Evolutionary conservation across 805 yeast genomes (phyloP), one percentile per base, ranked within the genome.

Genomic region (Suhomyces vadensis): DNA sequence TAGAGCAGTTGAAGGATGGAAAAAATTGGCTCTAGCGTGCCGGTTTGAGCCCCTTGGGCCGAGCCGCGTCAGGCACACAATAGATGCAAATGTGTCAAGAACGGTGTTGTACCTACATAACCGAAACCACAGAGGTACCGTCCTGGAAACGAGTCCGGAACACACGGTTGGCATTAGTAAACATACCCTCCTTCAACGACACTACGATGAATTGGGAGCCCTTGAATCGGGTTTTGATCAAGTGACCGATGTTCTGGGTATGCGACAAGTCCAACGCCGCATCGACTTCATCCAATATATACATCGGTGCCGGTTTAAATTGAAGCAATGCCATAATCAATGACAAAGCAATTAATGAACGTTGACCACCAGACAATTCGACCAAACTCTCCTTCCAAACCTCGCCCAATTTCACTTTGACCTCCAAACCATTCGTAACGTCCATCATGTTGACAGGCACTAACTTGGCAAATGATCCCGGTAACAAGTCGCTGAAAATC

Each of bases 251-350:
- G 58, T 94, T 94, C 64, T 94, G 98, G 1, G 99, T 94, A 61
- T 94, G 99, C 47, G 95, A 87, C 51, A 92, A 77, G 73, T 94
- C 99, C 52, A 94, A 75, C 1, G 99, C 99, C 1, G 99, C 99
- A 69, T 94, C 99, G 54, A 94, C 94, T 69, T 94, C 99, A 70
- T 94, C 99, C 99, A 94, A 94, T 26, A 94, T 97, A 61, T 94
- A 94, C 39, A 94, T 68, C 4, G 99, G 99, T 0, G 99, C 94
- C 1, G 99, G 99, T 63, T 89, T 94, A 64, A 89, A 94, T 54
- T 87, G 86, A 63, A 94, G 99, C 24, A 94, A 76, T 0, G 99
- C 98, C 74, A 94, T 94, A 2, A 94, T 99, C 54, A 94, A 73
- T 0, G 99, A 98, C 44, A 94, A 70, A 0, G 99, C 99, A 51